Percentiles rank a stretch among this genome's conserved stretches.
These are phyloP conservation scores for Erythrobasidium hasegawianum DNA, from an alignment of 1,284 basidiomycete genomes.

Conservation along the genomic window DNA sequence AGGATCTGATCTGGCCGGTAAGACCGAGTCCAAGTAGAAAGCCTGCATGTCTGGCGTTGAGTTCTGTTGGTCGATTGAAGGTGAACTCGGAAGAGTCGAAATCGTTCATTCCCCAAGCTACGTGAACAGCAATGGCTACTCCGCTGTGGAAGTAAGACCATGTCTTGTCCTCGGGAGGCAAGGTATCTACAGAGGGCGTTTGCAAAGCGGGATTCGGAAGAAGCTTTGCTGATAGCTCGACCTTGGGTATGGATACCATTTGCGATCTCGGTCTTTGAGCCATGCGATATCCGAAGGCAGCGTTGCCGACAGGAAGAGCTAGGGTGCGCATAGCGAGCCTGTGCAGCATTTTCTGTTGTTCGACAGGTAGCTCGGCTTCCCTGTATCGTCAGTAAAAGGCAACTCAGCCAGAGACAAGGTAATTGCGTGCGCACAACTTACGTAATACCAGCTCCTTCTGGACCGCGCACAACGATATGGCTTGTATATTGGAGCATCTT, in stretches of 20 bases:
- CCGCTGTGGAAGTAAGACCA: constrained; percentile 99
- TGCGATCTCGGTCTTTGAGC: constrained; percentile 20
- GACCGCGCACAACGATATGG: constrained; percentile 18
- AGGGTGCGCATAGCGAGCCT: constrained; percentile 78
- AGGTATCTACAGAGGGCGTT: constrained; percentile 61
- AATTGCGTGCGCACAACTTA: neutral
- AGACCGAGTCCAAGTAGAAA: constrained; percentile 90
- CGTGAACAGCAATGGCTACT: constrained; percentile 76
- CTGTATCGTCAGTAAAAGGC: too few species aligned
- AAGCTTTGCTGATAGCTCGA: constrained; percentile 72
- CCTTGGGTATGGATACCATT: constrained; percentile 33
- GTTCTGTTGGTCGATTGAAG: constrained; percentile 79
- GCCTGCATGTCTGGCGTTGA: constrained; percentile 88
- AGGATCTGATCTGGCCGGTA: constrained; percentile 78
- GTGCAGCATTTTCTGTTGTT: constrained; percentile 72
- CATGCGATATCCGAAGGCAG: constrained; percentile 69
- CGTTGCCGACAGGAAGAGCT: constrained; percentile 76
- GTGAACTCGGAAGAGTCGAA: constrained; percentile 84
- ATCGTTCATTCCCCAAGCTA: constrained; percentile 53
- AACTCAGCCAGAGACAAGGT: too few species aligned
- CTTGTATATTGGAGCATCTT: constrained; percentile 12
- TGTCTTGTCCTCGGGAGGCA: constrained; percentile 60
- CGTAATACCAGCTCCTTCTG: constrained; percentile 5
- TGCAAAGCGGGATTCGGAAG: constrained; percentile 65
- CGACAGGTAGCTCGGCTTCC: constrained; percentile 72